Base-by-base conservation (phyloP, 1,284 basidiomycete species). In the Ceratorhiza oryzae-sativae region DNA sequence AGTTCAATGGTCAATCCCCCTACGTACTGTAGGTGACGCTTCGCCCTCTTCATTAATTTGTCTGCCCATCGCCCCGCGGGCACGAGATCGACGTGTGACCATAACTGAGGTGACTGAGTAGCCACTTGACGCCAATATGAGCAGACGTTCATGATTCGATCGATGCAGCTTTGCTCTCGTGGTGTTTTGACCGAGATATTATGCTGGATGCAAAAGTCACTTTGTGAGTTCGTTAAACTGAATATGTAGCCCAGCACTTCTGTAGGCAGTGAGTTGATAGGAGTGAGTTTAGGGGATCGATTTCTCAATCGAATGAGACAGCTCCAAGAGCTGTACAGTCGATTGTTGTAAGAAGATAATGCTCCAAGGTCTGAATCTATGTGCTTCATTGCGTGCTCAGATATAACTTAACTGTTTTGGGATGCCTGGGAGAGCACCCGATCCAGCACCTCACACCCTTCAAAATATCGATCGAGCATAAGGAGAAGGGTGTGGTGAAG, bases 161-260 rank as follows among this genome's bases (percentile, higher is more conserved):
- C 8, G 10, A 53, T 9, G 18, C 12, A 10, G 8, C 5, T 13
- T 30, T 1, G 12, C 12, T 3, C 25, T 10, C 18, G 36, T 13
- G 36, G 36, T 13, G 36, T 39, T 13, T 39, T 39, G 6, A 6
- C 13, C 36, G 13, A 13, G 8, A 39, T 39, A 13, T 6, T 6
- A 39, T 39, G 8, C 36, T 53, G 51, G 8, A 27, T 30, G 18
- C 23, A 32, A 9, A 53, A 18, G 36, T 39, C 8, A 13, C 36
- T 39, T 13, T 8, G 32, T 13, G 27, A 5, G 27, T 18, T 27
- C 5, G 51, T 15, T 9, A 32, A 9, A 9, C 5, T 15, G 27
- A 62, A 62, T 32, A 62, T 62, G n/a, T 62, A 9, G 25, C 36
- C n/a, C 13, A 62, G 15, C 4, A 62, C 30, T 30, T 62, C 60